These are phyloP conservation scores for Quercus alba DNA, from an alignment of 306 rosid genomes.

Conservation along the genomic window DNA sequence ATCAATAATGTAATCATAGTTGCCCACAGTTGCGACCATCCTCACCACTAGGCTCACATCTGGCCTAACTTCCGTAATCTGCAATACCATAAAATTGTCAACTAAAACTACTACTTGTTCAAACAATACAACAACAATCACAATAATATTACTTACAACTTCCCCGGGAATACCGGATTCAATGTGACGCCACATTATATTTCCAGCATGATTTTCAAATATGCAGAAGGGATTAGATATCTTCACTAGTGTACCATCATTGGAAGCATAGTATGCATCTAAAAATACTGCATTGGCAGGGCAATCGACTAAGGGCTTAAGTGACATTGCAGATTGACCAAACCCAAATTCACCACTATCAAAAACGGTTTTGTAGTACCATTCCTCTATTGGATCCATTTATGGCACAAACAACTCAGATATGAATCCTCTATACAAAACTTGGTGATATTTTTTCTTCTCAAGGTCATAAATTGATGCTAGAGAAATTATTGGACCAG, in stretches of 20 bases:
- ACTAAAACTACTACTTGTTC: too few species aligned
- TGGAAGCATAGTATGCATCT: slow-evolving; percentile 38
- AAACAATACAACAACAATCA: not conserved
- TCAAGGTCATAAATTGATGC: slow-evolving; percentile 57
- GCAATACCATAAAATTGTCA: too few species aligned
- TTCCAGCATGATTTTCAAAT: slow-evolving; percentile 50
- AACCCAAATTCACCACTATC: slow-evolving; percentile 56
- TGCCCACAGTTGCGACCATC: slow-evolving; percentile 38
- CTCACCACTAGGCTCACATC: slow-evolving; percentile 53
- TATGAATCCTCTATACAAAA: slow-evolving; percentile 54
- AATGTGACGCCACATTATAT: slow-evolving; percentile 71
- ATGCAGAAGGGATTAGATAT: slow-evolving; percentile 51
- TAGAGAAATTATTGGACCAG: slow-evolving; percentile 50
- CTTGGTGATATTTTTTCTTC: slow-evolving; percentile 35
- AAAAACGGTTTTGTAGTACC: slow-evolving; percentile 47
- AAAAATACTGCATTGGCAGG: slow-evolving; percentile 54
- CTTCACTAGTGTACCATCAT: slow-evolving; percentile 41
- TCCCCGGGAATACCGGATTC: slow-evolving; percentile 25
- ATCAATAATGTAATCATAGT: too few species aligned
- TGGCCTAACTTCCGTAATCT: slow-evolving; percentile 29
- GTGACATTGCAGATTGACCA: slow-evolving; percentile 47
- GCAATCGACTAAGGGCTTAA: slow-evolving; percentile 45
- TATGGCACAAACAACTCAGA: slow-evolving; percentile 62
- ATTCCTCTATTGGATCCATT: slow-evolving; percentile 64
- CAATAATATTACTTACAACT: slow-evolving; percentile 3